Evolutionary conservation across 2,329 filamentous ascomycete species (phyloP).

Genomic region (Diaporthe caulivora): DNA sequence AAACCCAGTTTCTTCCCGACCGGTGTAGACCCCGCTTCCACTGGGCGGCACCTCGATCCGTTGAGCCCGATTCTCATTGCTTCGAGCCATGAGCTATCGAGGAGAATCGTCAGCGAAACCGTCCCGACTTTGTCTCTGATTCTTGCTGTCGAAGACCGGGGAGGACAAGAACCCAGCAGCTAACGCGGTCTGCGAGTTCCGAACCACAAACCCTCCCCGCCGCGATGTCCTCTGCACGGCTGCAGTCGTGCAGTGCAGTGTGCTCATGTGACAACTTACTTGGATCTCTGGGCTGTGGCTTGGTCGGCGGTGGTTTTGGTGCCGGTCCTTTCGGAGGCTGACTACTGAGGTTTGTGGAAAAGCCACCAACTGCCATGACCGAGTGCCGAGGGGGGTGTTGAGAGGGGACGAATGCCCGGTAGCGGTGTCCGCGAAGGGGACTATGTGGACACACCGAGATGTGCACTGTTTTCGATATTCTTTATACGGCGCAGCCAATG

Average conservation of each 20-base stretch:
- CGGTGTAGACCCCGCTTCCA: constrained; percentile 18
- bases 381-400: neutral
- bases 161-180: neutral
- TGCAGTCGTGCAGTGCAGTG: constrained; percentile 19
- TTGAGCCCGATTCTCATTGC: neutral
- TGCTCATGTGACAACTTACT: constrained; percentile 39
- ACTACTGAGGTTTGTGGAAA: neutral
- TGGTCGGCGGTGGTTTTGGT: constrained; percentile 9
- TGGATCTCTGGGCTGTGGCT: constrained; percentile 35
- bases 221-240: neutral
- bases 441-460: neutral
- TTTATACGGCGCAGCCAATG: neutral
- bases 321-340: neutral
- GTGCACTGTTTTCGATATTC: neutral
- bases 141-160: neutral
- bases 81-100: constrained; percentile 30
- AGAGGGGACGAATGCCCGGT: neutral
- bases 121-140: neutral
- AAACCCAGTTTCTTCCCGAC: constrained; percentile 28
- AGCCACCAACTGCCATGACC: constrained; percentile 12
- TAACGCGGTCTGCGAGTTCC: constrained; percentile 4
- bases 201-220: neutral
- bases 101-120: constrained; percentile 23
- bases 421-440: neutral
- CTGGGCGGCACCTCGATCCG: constrained; percentile 16